A percentile compares a stretch with the other conserved stretches of the same genome.
Conservation (phyloP, 1,139 yeast species). For the Arxiozyma slooffiae region DNA sequence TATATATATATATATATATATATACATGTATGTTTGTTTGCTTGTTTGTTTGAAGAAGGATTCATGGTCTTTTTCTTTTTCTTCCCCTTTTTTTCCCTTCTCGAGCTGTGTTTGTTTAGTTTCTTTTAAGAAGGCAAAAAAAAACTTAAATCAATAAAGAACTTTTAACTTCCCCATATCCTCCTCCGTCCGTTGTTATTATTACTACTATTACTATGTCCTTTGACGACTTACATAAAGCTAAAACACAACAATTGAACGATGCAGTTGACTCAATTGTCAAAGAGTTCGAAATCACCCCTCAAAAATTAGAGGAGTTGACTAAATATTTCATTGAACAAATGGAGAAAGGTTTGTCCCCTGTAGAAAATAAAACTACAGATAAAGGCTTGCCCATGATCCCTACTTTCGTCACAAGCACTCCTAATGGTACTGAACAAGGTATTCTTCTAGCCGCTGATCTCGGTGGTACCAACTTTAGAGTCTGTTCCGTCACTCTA, state of each 20-base stretch:
- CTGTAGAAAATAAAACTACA: constrained; percentile 29
- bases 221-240: constrained; percentile 24
- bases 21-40: too few species aligned
- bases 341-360: constrained; percentile 52
- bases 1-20: too few species aligned
- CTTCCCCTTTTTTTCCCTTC: too few species aligned
- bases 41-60: too few species aligned
- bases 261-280: constrained; percentile 42
- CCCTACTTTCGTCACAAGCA: constrained; percentile 69
- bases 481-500: constrained; percentile 76
- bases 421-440: constrained; percentile 73
- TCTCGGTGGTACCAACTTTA: constrained; percentile 79
- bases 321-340: constrained; percentile 55
- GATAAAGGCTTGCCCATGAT: constrained; percentile 65
- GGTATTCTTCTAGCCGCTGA: constrained; percentile 78
- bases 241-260: constrained; percentile 19
- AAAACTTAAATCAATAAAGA: too few species aligned
- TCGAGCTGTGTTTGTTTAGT: too few species aligned
- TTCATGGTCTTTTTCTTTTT: too few species aligned
- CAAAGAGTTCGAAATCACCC: constrained; percentile 45
- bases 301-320: constrained; percentile 45
- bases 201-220: constrained; percentile 25
- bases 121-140: too few species aligned
- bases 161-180: too few species aligned
- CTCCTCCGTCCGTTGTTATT: too few species aligned